phyloP scores from a whole-genome alignment of 768 basidiomycete species.

The Boletus rubescentipes region DNA sequence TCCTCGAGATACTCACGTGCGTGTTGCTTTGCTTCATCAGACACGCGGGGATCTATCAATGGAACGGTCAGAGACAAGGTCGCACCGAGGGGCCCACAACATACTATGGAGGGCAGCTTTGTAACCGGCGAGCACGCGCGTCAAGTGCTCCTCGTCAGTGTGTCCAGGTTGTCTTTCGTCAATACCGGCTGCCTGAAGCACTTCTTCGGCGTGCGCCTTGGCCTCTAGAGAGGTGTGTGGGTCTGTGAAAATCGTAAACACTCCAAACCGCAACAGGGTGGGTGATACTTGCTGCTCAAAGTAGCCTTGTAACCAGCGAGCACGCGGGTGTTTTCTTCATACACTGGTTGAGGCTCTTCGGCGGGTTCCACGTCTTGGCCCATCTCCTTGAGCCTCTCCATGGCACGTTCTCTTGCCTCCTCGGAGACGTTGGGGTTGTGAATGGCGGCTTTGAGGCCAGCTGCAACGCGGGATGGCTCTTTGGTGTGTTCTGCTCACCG shows the following conservation, averaged over 20 bases:
- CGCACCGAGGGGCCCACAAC: constrained; percentile 1
- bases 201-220: constrained; percentile 53
- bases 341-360: background rate
- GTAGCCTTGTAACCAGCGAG: constrained; percentile 53
- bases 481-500: constrained; percentile 31
- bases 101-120: constrained; percentile 54
- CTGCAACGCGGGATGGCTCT: constrained; percentile 47
- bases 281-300: constrained; percentile 37
- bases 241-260: constrained; percentile 25
- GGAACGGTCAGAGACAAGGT: background rate
- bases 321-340: constrained; percentile 20
- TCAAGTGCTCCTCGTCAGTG: constrained; percentile 40
- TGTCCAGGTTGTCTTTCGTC: constrained; percentile 30
- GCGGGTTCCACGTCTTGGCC: constrained; percentile 18
- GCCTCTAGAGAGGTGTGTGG: constrained; percentile 46
- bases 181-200: constrained; percentile 47
- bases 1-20: constrained; percentile 41
- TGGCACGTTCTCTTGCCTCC: constrained; percentile 52
- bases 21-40: constrained; percentile 48
- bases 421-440: constrained; percentile 57
- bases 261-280: background rate
- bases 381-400: constrained; percentile 44
- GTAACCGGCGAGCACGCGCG: constrained; percentile 53
- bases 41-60: constrained; percentile 45
- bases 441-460: constrained; percentile 58